Percentiles rank a stretch among this genome's conserved stretches.
These are phyloP conservation scores for Rhazya stricta DNA, from an alignment of 257 asterid genomes.

Conservation along the genomic window DNA sequence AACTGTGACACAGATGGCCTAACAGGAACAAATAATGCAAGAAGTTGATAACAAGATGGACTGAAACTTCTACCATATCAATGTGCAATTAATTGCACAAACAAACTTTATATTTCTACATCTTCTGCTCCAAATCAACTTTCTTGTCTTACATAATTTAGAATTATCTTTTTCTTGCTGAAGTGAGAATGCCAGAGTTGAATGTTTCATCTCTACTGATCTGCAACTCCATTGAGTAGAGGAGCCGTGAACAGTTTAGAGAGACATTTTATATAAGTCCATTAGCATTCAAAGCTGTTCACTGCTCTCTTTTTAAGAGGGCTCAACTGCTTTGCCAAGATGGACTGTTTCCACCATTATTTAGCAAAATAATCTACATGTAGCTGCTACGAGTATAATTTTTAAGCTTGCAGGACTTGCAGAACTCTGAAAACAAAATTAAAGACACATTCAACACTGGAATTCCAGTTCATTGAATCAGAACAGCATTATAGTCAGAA, in stretches of 20 bases:
- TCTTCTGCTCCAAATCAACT: no score
- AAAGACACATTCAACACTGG: neutral
- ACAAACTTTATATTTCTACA: neutral
- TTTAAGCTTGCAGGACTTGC: neutral
- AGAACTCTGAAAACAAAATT: neutral
- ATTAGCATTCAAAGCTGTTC: slow-evolving; percentile 63
- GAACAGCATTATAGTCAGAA: neutral
- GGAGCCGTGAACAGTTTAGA: slow-evolving; percentile 43
- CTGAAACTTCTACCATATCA: neutral
- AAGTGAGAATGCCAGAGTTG: neutral
- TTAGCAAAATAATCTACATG: neutral
- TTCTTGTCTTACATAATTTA: neutral
- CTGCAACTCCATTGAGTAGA: slow-evolving; percentile 38
- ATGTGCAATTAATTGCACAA: neutral
- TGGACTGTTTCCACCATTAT: slow-evolving; percentile 28
- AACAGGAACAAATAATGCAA: neutral
- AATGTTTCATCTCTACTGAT: slow-evolving; percentile 45
- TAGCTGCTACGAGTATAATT: neutral
- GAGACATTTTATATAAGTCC: slow-evolving; percentile 40
- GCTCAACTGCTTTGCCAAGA: slow-evolving; percentile 56
- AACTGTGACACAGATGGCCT: neutral
- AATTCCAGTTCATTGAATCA: neutral
- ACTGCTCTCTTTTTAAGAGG: slow-evolving; percentile 16
- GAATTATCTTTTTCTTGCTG: neutral
- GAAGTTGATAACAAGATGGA: neutral